phyloP scores from a whole-genome alignment of 1,284 basidiomycete genomes.

The Cryptococcus deneoformans region DNA sequence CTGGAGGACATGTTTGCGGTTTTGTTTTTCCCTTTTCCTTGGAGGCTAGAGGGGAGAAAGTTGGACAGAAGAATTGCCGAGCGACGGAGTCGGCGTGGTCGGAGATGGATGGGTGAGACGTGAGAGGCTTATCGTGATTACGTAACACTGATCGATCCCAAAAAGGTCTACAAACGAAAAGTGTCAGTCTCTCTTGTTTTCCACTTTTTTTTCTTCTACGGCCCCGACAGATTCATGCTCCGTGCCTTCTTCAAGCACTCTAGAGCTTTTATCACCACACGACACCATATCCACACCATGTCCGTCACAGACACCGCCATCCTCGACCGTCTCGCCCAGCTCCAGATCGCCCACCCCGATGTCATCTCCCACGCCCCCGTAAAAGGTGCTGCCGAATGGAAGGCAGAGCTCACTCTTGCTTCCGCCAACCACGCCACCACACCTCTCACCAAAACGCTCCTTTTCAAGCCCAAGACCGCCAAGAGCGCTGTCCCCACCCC shows the following conservation, averaged over 20 bases:
- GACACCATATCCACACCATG: neutral
- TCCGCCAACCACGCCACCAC: conserved; percentile 1
- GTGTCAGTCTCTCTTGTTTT: too few relatives aligned
- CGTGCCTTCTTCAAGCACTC: neutral
- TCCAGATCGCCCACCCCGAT: conserved; percentile 39
- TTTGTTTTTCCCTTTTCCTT: too few relatives aligned
- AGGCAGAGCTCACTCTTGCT: conserved; percentile 37
- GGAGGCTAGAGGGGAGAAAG: neutral
- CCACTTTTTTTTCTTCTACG: neutral
- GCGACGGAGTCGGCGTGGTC: neutral
- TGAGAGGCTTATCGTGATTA: neutral
- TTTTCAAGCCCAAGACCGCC: conserved; percentile 61
- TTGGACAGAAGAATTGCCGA: neutral
- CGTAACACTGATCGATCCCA: neutral
- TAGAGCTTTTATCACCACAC: neutral
- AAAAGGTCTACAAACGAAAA: neutral
- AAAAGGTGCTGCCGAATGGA: conserved; percentile 44
- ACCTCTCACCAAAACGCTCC: conserved; percentile 29
- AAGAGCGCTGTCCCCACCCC: conserved; percentile 81
- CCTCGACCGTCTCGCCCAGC: conserved; percentile 35
- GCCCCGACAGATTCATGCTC: neutral
- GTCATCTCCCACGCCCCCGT: conserved; percentile 44
- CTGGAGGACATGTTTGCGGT: too few relatives aligned
- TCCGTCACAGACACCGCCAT: conserved; percentile 69
- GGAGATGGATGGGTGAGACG: neutral